phyloP scores from a whole-genome alignment of 2,329 filamentous ascomycete species.

The Fusarium brachygibbosum region DNA sequence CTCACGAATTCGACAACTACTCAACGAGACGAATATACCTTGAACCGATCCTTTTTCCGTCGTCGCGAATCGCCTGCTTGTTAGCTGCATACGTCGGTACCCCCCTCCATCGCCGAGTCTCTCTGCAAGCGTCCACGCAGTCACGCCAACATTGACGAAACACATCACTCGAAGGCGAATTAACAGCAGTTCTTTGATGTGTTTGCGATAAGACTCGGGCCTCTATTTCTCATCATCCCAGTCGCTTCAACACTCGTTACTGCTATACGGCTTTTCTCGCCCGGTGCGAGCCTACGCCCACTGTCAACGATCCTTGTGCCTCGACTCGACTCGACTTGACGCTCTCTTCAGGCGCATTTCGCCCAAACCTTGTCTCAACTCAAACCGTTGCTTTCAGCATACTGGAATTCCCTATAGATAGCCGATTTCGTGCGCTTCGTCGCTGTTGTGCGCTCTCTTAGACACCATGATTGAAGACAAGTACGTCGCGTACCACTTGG shows the following conservation, averaged over 20 bases:
- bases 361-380: not conserved
- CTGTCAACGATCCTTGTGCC: constrained; percentile 22
- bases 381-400: constrained; percentile 24
- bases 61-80: constrained; percentile 32
- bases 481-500: constrained; percentile 48
- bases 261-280: constrained; percentile 36
- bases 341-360: constrained; percentile 25
- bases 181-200: constrained; percentile 39
- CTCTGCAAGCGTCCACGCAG: constrained; percentile 21
- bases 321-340: not conserved
- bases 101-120: constrained; percentile 23
- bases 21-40: constrained; percentile 31
- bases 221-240: not conserved
- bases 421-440: constrained; percentile 31
- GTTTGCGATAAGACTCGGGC: constrained; percentile 38
- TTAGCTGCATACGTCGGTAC: constrained; percentile 6
- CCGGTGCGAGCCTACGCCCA: constrained; percentile 46
- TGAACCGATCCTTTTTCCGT: constrained; percentile 29
- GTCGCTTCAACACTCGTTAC: constrained; percentile 36
- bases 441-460: constrained; percentile 36
- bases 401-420: constrained; percentile 16
- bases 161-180: constrained; percentile 1
- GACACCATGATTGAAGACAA: constrained; percentile 57
- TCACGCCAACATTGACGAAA: constrained; percentile 12
- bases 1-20: constrained; percentile 21